phyloP scores from a whole-genome alignment of 805 yeast species.

The Yarrowia divulgata region DNA sequence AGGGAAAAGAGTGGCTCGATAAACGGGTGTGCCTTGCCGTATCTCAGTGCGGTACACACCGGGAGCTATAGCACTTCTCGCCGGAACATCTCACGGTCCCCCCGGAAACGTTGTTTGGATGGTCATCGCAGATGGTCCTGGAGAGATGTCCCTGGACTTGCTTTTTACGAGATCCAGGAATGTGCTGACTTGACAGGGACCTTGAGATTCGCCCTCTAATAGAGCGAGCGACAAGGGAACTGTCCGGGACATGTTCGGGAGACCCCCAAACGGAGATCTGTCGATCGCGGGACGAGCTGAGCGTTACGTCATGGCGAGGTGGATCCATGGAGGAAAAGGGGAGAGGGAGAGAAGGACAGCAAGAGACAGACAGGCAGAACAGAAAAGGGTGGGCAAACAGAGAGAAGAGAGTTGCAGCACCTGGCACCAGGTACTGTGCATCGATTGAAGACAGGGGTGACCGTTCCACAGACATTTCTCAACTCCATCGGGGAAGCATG shows the following conservation, averaged over 20 bases:
- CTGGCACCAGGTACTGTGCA: too few relatives aligned
- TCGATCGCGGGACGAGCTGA: not conserved
- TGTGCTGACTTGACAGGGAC: not conserved
- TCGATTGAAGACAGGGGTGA: too few relatives aligned
- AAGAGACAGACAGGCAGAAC: too few relatives aligned
- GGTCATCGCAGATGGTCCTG: conserved; percentile 3
- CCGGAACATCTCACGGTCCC: not conserved
- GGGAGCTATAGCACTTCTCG: too few relatives aligned
- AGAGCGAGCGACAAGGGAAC: not conserved
- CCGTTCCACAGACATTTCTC: too few relatives aligned
- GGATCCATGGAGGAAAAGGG: too few relatives aligned
- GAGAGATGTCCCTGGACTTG: not conserved
- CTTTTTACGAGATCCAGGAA: conserved; percentile 11
- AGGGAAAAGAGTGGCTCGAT: not conserved
- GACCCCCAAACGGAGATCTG: conserved; percentile 7
- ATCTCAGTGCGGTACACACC: too few relatives aligned
- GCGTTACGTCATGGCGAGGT: not conserved
- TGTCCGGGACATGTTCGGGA: not conserved
- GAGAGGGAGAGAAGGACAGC: too few relatives aligned
- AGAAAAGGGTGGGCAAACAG: too few relatives aligned
- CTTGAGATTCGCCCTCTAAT: not conserved
- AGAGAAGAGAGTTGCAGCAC: too few relatives aligned
- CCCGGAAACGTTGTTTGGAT: not conserved
- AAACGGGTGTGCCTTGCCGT: too few relatives aligned
- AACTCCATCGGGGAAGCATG: too few relatives aligned